Evolutionary conservation across 768 basidiomycete species (phyloP), one percentile per base, ranked within the genome.

Genomic region (Paxillus involutus): DNA sequence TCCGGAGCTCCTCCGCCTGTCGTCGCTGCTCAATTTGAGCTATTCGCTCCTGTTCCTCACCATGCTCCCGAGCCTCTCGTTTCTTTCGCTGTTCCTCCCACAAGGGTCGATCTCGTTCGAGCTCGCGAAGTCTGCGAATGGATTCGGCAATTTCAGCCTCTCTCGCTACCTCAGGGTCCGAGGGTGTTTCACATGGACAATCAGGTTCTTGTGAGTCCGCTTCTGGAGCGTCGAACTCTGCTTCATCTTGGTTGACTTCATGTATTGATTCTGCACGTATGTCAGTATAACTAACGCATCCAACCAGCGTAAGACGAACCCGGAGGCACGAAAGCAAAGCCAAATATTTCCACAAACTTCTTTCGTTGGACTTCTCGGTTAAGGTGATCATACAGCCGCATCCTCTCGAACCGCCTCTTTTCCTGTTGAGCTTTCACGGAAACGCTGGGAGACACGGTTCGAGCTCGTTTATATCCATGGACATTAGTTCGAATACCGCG

Each of bases 51-150:
- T 79, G 75, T 57, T 77, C 74, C 57, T 81, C 77, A 29, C 69
- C 68, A 49, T 59, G 64, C 55, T 83, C 81, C 21, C 62, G 72
- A 46, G 68, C 68, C 52, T 70, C 71, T 17, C 83, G 75, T 60
- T 72, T 72, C 47, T 71, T 77, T 10, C 80, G 80, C 35, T 74
- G 73, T 57, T 74, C 77, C 60, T 86, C 83, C 83, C 83, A 86
- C 10, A 85, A 55, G 0, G 85, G 85, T 17, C 77, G 65, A 66
- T 88, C 85, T 43, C 71, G 73, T 61, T 88, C 85, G 3, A 89
- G 78, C 58, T 89, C 84, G 5, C 80, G 83, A 37, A 88, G 73
- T 62, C 88, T 89, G 40, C 81, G 78, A 41, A 82, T 79, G 4
- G 87, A 86, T 63, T 86, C 83, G 17, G 78, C 82, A 54, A 89